Conservation (phyloP, 169 alveolate genomes). For the Plasmodium vivax region DNA sequence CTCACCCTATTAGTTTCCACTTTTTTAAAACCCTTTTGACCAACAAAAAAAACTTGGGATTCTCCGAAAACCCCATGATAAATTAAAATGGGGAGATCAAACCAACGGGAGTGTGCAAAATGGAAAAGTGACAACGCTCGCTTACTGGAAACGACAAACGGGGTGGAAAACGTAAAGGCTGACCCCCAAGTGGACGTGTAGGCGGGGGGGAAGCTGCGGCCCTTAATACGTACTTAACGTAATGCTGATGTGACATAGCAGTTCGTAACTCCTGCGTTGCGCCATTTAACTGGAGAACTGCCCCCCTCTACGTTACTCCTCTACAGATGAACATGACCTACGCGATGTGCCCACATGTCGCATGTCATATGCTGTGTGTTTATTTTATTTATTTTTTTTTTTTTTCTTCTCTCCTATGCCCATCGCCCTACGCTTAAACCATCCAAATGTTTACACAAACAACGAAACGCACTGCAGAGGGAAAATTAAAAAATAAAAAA, state of each 20-base stretch:
- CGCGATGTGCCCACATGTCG: background rate
- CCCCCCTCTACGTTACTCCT: background rate
- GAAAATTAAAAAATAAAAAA: background rate
- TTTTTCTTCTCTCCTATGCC: background rate
- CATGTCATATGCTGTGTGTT: background rate
- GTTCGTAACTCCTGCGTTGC: background rate
- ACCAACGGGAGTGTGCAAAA: background rate
- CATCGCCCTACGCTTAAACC: background rate
- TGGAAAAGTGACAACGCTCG: background rate
- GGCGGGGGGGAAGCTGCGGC: background rate
- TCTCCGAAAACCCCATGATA: conserved; percentile 72
- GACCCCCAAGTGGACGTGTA: background rate
- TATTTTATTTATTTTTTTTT: background rate
- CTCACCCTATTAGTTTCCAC: conserved; percentile 65
- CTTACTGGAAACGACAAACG: background rate
- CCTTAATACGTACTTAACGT: background rate
- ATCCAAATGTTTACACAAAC: background rate
- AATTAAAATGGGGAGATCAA: background rate
- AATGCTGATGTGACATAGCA: background rate
- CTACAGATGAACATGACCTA: background rate
- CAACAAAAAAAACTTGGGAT: conserved; percentile 38
- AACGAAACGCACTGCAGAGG: background rate
- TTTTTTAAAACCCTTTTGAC: conserved; percentile 16
- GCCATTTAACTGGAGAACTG: background rate
- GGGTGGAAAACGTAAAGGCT: background rate